Percentiles rank a stretch among this genome's conserved stretches.
phyloP scores from a whole-genome alignment of 2,329 filamentous ascomycete genomes.

The Lachnellula suecica region DNA sequence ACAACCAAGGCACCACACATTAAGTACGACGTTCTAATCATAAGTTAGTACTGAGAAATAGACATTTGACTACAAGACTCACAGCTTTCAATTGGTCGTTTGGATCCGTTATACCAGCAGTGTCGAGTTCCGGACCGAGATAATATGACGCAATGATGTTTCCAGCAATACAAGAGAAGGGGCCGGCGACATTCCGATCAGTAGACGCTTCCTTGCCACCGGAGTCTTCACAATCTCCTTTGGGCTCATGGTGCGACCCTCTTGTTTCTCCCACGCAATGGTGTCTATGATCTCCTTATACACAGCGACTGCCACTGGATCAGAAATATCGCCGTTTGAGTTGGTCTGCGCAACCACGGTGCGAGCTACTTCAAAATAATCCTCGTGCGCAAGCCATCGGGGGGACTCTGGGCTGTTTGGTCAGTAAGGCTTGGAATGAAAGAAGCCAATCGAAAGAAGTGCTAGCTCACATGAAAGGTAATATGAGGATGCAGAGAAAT shows the following conservation, averaged over 20 bases:
- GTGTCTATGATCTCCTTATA: slow-evolving; percentile 33
- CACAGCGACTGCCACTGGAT: slow-evolving; percentile 24
- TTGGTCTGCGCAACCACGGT: slow-evolving; percentile 38
- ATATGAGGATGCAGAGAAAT: slow-evolving; percentile 17
- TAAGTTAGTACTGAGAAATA: background rate
- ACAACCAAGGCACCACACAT: slow-evolving; percentile 46
- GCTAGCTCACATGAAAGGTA: slow-evolving; percentile 19
- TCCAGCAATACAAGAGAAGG: slow-evolving; percentile 39
- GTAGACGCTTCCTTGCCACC: slow-evolving; percentile 38
- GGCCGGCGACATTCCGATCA: slow-evolving; percentile 38
- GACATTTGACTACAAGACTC: slow-evolving; percentile 5
- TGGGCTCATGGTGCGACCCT: slow-evolving; percentile 20
- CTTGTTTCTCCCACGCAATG: slow-evolving; percentile 26
- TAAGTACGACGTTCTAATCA: slow-evolving; percentile 46
- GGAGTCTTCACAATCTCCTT: slow-evolving; percentile 32
- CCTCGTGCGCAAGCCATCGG: slow-evolving; percentile 32
- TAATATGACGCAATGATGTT: slow-evolving; percentile 40
- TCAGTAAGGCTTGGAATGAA: slow-evolving; percentile 32
- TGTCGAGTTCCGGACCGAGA: slow-evolving; percentile 40
- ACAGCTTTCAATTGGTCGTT: slow-evolving; percentile 43
- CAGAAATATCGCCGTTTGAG: slow-evolving; percentile 37
- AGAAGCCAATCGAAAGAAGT: slow-evolving; percentile 7
- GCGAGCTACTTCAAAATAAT: slow-evolving; percentile 25
- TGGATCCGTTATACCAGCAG: slow-evolving; percentile 44
- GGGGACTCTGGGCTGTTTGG: slow-evolving; percentile 30